Evolutionary conservation across 169 alveolate genomes (phyloP).

Genomic region (Babesia sp.): DNA sequence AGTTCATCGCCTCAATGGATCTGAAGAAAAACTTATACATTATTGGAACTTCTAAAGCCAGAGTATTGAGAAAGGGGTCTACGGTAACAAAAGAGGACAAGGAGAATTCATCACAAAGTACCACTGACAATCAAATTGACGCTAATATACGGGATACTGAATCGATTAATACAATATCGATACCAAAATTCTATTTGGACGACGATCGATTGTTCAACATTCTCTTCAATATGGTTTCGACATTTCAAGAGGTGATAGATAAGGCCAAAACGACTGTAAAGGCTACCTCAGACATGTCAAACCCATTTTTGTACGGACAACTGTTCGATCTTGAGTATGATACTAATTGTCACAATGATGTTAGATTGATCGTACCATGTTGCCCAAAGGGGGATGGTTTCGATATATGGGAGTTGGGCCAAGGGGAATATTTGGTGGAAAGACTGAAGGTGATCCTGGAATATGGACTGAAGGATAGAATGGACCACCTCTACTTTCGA

Average conservation of each 20-base stretch:
- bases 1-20: conserved; percentile 41
- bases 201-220: background rate
- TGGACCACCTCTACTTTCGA: conserved; percentile 10
- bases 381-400: background rate
- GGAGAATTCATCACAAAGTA: background rate
- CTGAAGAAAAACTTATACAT: background rate
- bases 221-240: background rate
- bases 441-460: background rate
- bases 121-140: background rate
- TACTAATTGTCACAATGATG: conserved; percentile 5
- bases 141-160: background rate
- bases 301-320: conserved; percentile 25
- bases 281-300: background rate
- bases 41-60: background rate
- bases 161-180: background rate
- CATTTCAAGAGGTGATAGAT: conserved; percentile 4
- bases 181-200: conserved; percentile 20
- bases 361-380: background rate
- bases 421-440: conserved; percentile 2
- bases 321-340: conserved; percentile 4
- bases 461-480: conserved; percentile 28
- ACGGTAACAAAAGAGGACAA: background rate
- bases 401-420: conserved; percentile 15
- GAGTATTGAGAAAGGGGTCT: background rate
- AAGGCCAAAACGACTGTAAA: background rate